Conservation (phyloP, 176 grass and related monocot genomes). For the Miscanthus lutarioriparius region DNA sequence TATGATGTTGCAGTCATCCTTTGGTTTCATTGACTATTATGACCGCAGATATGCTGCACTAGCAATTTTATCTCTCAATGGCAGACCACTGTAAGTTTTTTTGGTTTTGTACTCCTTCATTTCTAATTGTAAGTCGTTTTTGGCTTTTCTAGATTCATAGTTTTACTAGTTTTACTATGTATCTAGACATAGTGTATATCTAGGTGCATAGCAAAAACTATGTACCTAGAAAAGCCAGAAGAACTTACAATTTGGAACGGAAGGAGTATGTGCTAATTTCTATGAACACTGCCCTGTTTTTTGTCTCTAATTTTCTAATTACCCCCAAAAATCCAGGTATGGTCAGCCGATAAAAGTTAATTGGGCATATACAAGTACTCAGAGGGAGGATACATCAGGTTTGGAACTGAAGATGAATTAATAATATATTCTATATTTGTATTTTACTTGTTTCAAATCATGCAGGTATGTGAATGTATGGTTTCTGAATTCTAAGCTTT, state of each 20-base stretch:
- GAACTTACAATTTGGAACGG: neutral
- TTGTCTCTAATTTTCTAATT: conserved; percentile 17
- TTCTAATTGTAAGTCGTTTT: neutral
- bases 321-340: conserved; percentile 54
- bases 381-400: conserved; percentile 99
- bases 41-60: conserved; percentile 88
- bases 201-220: neutral
- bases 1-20: conserved; percentile 72
- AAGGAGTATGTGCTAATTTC: conserved; percentile 22
- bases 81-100: conserved; percentile 85
- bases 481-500: conserved; percentile 33
- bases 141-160: neutral
- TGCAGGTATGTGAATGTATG: neutral
- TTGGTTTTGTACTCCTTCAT: neutral
- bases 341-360: conserved; percentile 97
- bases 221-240: neutral
- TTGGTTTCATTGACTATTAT: conserved; percentile 99
- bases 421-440: conserved; percentile 16
- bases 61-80: conserved; percentile 94
- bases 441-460: conserved; percentile 24
- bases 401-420: conserved; percentile 21
- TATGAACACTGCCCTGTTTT: neutral
- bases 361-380: conserved; percentile 96
- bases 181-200: neutral
- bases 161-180: neutral